Evolutionary conservation across 345 rosid species (phyloP).

Genomic region (Aegle marmelos): DNA sequence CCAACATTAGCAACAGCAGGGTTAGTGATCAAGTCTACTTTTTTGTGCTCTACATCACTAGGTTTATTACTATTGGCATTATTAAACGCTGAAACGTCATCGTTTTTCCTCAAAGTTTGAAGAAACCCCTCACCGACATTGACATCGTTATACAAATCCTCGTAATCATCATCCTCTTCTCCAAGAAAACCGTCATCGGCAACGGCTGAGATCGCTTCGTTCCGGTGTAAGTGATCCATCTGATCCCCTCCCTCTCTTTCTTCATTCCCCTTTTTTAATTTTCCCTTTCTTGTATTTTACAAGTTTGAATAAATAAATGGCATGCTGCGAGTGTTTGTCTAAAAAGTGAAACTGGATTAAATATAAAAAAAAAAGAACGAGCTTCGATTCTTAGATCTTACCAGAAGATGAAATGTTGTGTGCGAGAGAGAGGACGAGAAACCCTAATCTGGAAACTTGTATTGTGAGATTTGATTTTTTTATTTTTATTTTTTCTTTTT

Average conservation of each 20-base stretch:
- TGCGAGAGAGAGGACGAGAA: slow-evolving; percentile 17
- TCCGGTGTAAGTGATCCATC: slow-evolving; percentile 59
- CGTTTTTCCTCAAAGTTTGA: slow-evolving; percentile 54
- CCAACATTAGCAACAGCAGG: slow-evolving; percentile 29
- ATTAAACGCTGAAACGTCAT: slow-evolving; percentile 20
- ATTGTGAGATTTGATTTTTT: not conserved
- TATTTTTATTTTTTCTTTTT: not conserved
- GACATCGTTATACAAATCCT: slow-evolving; percentile 78
- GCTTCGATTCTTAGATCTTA: slow-evolving; percentile 11
- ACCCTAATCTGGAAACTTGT: slow-evolving; percentile 42
- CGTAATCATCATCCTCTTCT: slow-evolving; percentile 72
- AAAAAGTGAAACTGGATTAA: not conserved
- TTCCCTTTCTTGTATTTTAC: not conserved
- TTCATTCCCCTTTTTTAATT: slow-evolving; percentile 32
- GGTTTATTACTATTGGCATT: slow-evolving; percentile 16
- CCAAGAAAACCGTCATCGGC: slow-evolving; percentile 65
- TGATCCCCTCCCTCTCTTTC: slow-evolving; percentile 54
- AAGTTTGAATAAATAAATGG: not conserved
- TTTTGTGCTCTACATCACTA: slow-evolving; percentile 19
- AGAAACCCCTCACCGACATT: slow-evolving; percentile 80
- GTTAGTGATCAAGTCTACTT: slow-evolving; percentile 20
- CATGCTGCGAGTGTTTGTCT: not conserved
- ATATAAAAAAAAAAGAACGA: not conserved
- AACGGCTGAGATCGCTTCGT: slow-evolving; percentile 69
- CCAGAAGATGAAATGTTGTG: not conserved